Evolutionary conservation across 352 stramenopile genomes (phyloP).

Genomic region (Phytophthora pluvialis): DNA sequence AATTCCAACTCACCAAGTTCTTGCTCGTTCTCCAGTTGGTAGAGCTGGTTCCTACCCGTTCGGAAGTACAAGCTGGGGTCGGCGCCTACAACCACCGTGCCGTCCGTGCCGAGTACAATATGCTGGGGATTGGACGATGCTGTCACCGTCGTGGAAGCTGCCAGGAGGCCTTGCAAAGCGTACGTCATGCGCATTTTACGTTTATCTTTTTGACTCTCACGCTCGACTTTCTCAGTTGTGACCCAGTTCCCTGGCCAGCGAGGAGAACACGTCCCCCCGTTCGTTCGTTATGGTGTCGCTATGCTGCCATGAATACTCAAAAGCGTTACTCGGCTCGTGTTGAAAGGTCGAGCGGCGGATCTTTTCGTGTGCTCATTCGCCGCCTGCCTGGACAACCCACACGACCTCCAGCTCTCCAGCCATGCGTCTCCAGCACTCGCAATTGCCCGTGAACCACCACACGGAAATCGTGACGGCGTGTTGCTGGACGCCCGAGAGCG

Average conservation of each 20-base stretch:
- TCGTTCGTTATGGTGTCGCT: conserved; percentile 14
- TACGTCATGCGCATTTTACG: conserved; percentile 18
- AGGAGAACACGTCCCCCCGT: neutral
- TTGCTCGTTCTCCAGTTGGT: conserved; percentile 12
- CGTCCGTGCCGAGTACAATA: conserved; percentile 46
- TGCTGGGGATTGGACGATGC: conserved; percentile 32
- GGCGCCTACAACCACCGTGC: conserved; percentile 35
- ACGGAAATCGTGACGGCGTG: conserved; percentile 83
- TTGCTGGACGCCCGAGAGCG: conserved; percentile 90
- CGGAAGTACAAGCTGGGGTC: conserved; percentile 45
- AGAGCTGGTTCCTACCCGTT: conserved; percentile 12
- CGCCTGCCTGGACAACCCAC: neutral
- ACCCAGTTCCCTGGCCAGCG: neutral
- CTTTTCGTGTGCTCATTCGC: conserved; percentile 29
- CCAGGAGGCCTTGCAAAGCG: conserved; percentile 21
- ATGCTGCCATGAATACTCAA: conserved; percentile 20
- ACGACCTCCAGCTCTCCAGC: neutral
- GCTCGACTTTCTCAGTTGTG: conserved; percentile 15
- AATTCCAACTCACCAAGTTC: conserved; percentile 2
- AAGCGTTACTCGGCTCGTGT: conserved; percentile 16
- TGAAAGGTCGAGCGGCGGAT: conserved; percentile 32
- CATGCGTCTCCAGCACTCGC: conserved; percentile 85
- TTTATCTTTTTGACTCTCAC: conserved; percentile 3
- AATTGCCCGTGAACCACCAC: conserved; percentile 78
- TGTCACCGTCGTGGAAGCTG: conserved; percentile 8